Base-by-base conservation (phyloP, 306 rosid genomes). In the Gleditsia sinensis region DNA sequence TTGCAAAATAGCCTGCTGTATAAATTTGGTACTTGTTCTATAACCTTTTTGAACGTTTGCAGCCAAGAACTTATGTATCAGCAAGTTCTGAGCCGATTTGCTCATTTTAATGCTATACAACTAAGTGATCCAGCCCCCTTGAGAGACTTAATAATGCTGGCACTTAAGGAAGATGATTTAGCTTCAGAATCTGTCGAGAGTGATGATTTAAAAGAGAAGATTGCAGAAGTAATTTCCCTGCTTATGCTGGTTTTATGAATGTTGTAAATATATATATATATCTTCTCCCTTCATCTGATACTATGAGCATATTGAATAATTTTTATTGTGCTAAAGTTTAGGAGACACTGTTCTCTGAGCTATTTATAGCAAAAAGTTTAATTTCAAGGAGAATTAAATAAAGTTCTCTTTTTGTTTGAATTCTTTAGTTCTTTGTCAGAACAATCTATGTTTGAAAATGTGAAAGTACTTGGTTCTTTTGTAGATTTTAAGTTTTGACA, bases 41-140 rank as follows among this genome's bases (percentile, higher is more conserved):
- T 40, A 7, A 32, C 17, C 25, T 51, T 10, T 74, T 58, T 68
- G 75, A 54, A 46, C 56, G 60, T 64, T 67, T 89, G 72, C 91
- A 94, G 97, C 86, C 85, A 94, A 85, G 98, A 94, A 84, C 97
- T 94, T 66, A 94, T 94, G 92, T 94, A 94, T 72, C 96, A 94
- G 83, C 98, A 94, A 86, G 98, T 86, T 81, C 75, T 91, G 69
- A 87, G 84, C 65, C 93, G 95, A 46, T 91, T 94, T 82, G 85
- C 85, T 32, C 94, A 90, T 81, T 90, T 89, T 76, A 90, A 85
- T 76, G 96, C 97, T 23, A 94, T 94, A 56, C 90, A 90, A 79
- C 80, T 94, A 74, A 94, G 96, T 83, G 88, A 88, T 60, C 96
- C 97, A 27, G 93, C 90, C 71, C 91, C 92, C 1, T 49, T 90